phyloP scores from a whole-genome alignment of 768 basidiomycete genomes.

The Tricholoma bakamatsutake region DNA sequence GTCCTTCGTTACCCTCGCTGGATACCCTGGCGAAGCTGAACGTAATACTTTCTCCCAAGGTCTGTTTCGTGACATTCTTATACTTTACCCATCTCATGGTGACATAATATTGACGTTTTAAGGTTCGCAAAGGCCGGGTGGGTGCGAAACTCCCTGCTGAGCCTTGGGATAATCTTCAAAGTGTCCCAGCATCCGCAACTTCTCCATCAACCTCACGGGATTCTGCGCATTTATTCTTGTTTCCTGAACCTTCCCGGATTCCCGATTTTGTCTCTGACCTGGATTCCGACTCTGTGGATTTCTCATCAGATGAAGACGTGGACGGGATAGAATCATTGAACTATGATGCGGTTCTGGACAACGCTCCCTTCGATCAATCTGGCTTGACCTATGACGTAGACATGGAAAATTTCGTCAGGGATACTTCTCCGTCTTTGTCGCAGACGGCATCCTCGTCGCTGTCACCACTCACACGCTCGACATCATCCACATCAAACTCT shows the following conservation, averaged over 20 bases:
- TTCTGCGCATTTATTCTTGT: constrained; percentile 1
- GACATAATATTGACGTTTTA: constrained; percentile 1
- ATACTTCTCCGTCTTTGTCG: constrained; percentile 23
- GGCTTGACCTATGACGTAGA: constrained; percentile 13
- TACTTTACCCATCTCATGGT: not conserved
- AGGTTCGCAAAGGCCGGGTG: constrained; percentile 48
- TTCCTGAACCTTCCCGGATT: constrained; percentile 9
- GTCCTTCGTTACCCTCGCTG: constrained; percentile 48
- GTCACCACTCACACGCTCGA: constrained; percentile 37
- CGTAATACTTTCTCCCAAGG: constrained; percentile 41
- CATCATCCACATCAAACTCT: constrained; percentile 31
- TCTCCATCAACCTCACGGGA: constrained; percentile 8
- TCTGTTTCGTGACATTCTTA: constrained; percentile 17
- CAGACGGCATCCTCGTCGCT: constrained; percentile 23
- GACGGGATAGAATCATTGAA: constrained; percentile 3
- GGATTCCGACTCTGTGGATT: constrained; percentile 15
- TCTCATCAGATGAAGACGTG: constrained; percentile 15
- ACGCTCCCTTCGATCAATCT: not conserved
- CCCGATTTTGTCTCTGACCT: constrained; percentile 14
- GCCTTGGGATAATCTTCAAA: constrained; percentile 42
- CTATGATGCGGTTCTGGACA: not conserved
- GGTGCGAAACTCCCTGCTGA: constrained; percentile 48
- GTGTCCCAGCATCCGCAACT: constrained; percentile 11
- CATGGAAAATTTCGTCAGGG: constrained; percentile 13
- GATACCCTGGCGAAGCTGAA: constrained; percentile 45